Percentiles rank a stretch among this genome's conserved stretches.
Conservation (phyloP, 768 basidiomycete species). For the Kwoniella newhampshirensis region DNA sequence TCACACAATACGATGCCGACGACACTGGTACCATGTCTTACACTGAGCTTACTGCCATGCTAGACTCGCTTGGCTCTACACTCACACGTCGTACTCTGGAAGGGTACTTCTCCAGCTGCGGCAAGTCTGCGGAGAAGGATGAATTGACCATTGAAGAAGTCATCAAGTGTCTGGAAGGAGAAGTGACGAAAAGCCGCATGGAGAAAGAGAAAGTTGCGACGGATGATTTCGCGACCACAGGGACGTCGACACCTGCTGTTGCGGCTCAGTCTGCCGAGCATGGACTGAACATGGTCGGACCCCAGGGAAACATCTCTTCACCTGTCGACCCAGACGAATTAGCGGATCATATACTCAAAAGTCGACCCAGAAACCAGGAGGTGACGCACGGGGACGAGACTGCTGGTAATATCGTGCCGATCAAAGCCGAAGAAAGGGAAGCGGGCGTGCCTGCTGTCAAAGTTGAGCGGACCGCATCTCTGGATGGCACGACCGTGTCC, state of each 20-base stretch:
- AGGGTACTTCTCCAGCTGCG: constrained; percentile 72
- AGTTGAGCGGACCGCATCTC: constrained; percentile 27
- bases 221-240: constrained; percentile 52
- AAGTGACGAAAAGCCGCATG: constrained; percentile 68
- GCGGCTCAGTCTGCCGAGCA: constrained; percentile 51
- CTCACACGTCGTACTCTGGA: constrained; percentile 74
- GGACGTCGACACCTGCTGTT: constrained; percentile 49
- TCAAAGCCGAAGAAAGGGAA: constrained; percentile 6
- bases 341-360: constrained; percentile 55
- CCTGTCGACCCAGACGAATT: constrained; percentile 56
- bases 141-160: constrained; percentile 76
- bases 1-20: constrained; percentile 86
- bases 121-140: constrained; percentile 64
- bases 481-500: constrained; percentile 8
- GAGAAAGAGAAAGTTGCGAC: constrained; percentile 69
- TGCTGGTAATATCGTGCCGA: constrained; percentile 34
- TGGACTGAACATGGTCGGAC: constrained; percentile 42
- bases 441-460: constrained; percentile 29
- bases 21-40: constrained; percentile 72
- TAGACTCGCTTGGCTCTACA: constrained; percentile 94
- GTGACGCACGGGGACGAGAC: constrained; percentile 17
- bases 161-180: constrained; percentile 79
- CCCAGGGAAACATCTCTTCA: constrained; percentile 59
- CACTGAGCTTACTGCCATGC: constrained; percentile 87
- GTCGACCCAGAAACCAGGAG: constrained; percentile 23